Conservation (phyloP, 2,329 filamentous ascomycete genomes). For the Plectosphaerella plurivora region DNA sequence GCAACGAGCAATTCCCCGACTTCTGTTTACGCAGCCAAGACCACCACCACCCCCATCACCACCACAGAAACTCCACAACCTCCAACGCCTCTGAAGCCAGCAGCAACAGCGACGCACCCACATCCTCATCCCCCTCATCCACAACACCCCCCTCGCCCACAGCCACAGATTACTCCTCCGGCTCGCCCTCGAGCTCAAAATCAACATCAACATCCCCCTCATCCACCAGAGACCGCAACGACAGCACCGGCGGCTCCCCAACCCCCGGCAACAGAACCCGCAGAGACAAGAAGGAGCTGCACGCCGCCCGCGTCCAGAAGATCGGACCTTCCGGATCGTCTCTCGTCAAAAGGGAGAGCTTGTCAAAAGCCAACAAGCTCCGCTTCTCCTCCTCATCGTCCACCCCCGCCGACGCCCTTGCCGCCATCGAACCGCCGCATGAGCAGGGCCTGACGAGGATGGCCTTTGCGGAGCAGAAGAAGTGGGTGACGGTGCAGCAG, state of each 20-base stretch:
- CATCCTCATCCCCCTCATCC: conserved; percentile 17
- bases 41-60: conserved; percentile 9
- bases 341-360: conserved; percentile 20
- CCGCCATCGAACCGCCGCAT: conserved; percentile 41
- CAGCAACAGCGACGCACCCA: conserved; percentile 11
- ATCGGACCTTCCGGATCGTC: conserved; percentile 32
- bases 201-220: conserved; percentile 4
- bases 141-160: conserved; percentile 18
- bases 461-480: conserved; percentile 60
- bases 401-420: conserved; percentile 36
- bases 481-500: conserved; percentile 80
- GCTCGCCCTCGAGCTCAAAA: conserved; percentile 10
- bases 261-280: conserved; percentile 27
- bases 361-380: conserved; percentile 18
- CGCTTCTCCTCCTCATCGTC: conserved; percentile 27
- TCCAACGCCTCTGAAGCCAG: conserved; percentile 10
- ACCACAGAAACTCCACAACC: conserved; percentile 4
- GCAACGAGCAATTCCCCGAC: conserved; percentile 34
- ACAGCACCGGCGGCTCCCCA: conserved; percentile 19
- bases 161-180: conserved; percentile 16
- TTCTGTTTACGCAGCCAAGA: conserved; percentile 35
- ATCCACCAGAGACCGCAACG: conserved; percentile 12
- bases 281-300: conserved; percentile 43
- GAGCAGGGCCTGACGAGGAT: conserved; percentile 52
- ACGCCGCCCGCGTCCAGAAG: conserved; percentile 43